These are phyloP conservation scores for Podila verticillata DNA, from an alignment of 192 early-diverging fungal species.

Conservation along the genomic window DNA sequence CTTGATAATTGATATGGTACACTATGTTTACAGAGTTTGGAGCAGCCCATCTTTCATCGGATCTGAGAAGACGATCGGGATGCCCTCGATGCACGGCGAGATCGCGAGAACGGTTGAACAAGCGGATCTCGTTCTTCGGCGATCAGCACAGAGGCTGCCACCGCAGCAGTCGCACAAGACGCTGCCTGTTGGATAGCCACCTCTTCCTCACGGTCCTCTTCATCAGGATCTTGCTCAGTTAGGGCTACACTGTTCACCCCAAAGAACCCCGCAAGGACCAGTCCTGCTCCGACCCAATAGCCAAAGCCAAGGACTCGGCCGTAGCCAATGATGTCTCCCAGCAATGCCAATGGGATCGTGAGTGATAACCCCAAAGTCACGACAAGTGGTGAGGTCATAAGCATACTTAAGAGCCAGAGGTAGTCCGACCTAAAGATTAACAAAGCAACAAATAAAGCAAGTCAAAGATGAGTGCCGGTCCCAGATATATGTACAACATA, in stretches of 20 bases:
- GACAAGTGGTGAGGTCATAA: constrained; percentile 85
- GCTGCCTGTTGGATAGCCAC: constrained; percentile 37
- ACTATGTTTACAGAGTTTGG: no score
- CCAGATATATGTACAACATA: neutral
- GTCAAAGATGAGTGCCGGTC: neutral
- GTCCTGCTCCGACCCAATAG: constrained; percentile 72
- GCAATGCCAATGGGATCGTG: constrained; percentile 60
- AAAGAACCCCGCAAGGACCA: constrained; percentile 77
- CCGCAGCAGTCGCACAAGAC: constrained; percentile 19
- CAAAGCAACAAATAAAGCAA: neutral
- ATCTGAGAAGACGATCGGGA: neutral
- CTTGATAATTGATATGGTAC: no score
- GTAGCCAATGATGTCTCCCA: constrained; percentile 78
- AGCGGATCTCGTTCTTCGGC: constrained; percentile 14
- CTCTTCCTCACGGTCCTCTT: constrained; percentile 28
- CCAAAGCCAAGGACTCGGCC: constrained; percentile 56
- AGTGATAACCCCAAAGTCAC: constrained; percentile 82
- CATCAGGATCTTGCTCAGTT: constrained; percentile 35
- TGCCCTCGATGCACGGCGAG: neutral
- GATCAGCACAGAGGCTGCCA: constrained; percentile 26
- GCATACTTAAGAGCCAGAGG: constrained; percentile 78
- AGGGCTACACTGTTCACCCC: constrained; percentile 62
- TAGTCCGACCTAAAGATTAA: constrained; percentile 71
- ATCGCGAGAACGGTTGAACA: neutral
- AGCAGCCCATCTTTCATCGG: no score